Base-by-base conservation (phyloP, 768 basidiomycete species). In the Lentinula edodes region DNA sequence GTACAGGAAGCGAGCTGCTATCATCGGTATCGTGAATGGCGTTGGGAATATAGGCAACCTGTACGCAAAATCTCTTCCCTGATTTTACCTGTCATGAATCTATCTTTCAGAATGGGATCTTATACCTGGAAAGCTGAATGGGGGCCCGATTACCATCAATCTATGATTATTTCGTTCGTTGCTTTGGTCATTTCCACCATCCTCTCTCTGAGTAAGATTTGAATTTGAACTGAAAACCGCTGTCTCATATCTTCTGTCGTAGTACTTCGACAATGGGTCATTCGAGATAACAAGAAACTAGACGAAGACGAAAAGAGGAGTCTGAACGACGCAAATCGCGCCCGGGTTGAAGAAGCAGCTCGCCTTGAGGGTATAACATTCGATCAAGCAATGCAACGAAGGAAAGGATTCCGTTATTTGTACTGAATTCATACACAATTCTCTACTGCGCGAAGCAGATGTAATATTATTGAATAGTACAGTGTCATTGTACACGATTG, bases 1-100 rank as follows among this genome's bases (percentile, higher is more conserved):
- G 5, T 60, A 41, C 48, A 80, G 79, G 16, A 81, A 80, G 69
- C 75, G 78, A 23, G 78, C 78, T 13, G 87, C 80, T 5, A 84
- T 83, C 0, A 86, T 88, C 34, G 86, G 80, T 1, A 76, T 89
- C 50, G 84, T 86, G 3, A 87, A 86, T 62, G 86, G 86, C 1
- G 57, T 70, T 18, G 84, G 80, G 23, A 85, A 83, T 63, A 66
- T 86, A 3, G 85, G 85, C 8, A 82, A 79, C 63, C 57, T 88
- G 86, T 87, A 67, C n/a, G 81, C 12, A 10, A 51, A 23, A 18
- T 74, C 10, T 9, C 23, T 16, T 59, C 4, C 13, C 23, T 45
- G 46, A 8, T 9, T n/a, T 34, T 2, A 32, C 6, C 32, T 38
- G 51, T 43, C 12, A 15, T 10, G 39, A 32, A n/a, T 42, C 9